Evolutionary conservation across 176 grass and related monocot species (phyloP).

Genomic region (Triticum timopheevii): DNA sequence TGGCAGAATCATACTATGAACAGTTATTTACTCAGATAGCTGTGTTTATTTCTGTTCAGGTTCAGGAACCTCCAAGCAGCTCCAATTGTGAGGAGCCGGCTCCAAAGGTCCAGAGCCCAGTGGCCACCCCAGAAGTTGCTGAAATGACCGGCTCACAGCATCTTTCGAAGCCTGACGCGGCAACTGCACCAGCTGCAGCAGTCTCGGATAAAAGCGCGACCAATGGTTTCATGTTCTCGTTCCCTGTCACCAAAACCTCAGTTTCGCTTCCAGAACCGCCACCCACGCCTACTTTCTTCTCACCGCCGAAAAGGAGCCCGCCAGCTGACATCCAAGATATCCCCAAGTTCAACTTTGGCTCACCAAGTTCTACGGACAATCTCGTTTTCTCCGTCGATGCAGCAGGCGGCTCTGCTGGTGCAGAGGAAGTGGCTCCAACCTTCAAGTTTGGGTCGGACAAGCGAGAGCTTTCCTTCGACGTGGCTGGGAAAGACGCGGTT

Average conservation of each 20-base stretch:
- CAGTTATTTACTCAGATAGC: background rate
- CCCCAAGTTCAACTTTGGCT: constrained; percentile 47
- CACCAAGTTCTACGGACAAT: background rate
- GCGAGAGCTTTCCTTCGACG: constrained; percentile 40
- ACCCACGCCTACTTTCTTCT: constrained; percentile 45
- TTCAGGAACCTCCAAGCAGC: constrained; percentile 28
- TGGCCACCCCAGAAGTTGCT: background rate
- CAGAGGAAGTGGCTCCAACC: background rate
- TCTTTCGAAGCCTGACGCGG: background rate
- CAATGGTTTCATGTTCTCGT: constrained; percentile 45
- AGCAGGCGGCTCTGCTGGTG: background rate
- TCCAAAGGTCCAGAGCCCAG: background rate
- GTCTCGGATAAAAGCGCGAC: constrained; percentile 19
- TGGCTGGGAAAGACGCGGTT: constrained; percentile 28
- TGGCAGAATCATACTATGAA: background rate
- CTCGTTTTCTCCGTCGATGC: constrained; percentile 40
- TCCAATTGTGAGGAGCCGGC: background rate
- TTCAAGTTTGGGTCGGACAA: constrained; percentile 55
- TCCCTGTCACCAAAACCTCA: constrained; percentile 43
- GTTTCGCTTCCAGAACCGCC: constrained; percentile 39
- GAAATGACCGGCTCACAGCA: background rate
- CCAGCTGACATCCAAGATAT: constrained; percentile 9
- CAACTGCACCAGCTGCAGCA: background rate
- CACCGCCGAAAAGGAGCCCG: constrained; percentile 25
- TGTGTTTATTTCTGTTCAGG: constrained; percentile 16